Conservation (phyloP, 106 monocot genomes). For the Ottelia alismoides region DNA sequence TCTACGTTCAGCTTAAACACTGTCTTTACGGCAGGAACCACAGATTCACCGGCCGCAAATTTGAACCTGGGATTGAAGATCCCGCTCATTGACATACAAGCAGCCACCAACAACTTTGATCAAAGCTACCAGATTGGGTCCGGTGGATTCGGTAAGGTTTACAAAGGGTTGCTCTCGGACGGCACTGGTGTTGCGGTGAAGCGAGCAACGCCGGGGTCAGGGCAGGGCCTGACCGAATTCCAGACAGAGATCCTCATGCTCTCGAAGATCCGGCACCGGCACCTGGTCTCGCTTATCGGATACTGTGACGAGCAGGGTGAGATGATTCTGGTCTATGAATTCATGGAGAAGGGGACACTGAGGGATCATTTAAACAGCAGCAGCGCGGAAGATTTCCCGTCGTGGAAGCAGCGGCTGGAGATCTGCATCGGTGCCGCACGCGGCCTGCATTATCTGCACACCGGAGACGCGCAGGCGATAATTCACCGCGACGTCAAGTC, state of each 20-base stretch:
- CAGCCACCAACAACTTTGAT: slow-evolving; percentile 17
- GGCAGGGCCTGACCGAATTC: slow-evolving; percentile 19
- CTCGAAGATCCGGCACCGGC: slow-evolving; percentile 22
- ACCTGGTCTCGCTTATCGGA: slow-evolving; percentile 24
- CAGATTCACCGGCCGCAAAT: background rate
- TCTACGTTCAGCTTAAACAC: background rate
- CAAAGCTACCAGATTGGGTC: slow-evolving; percentile 4
- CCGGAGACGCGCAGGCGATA: slow-evolving; percentile 12
- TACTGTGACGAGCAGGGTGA: slow-evolving; percentile 26
- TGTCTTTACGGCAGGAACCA: background rate
- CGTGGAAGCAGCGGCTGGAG: slow-evolving; percentile 29
- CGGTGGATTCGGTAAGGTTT: slow-evolving; percentile 26
- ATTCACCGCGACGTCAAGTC: slow-evolving; percentile 30
- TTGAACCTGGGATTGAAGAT: slow-evolving; percentile 12
- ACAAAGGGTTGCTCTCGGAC: slow-evolving; percentile 11
- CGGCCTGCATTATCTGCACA: slow-evolving; percentile 26
- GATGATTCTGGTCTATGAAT: slow-evolving; percentile 31
- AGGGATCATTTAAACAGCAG: slow-evolving; percentile 25
- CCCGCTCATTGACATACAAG: slow-evolving; percentile 3
- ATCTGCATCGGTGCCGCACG: slow-evolving; percentile 24
- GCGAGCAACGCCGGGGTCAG: slow-evolving; percentile 5
- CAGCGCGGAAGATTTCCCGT: background rate
- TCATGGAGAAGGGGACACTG: slow-evolving; percentile 18
- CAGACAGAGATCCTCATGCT: slow-evolving; percentile 17
- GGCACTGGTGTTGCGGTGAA: slow-evolving; percentile 21